Percentiles rank a stretch among this genome's conserved stretches.
These are phyloP conservation scores for Tagetes erecta DNA, from an alignment of 129 eudicot species.

Conservation along the genomic window DNA sequence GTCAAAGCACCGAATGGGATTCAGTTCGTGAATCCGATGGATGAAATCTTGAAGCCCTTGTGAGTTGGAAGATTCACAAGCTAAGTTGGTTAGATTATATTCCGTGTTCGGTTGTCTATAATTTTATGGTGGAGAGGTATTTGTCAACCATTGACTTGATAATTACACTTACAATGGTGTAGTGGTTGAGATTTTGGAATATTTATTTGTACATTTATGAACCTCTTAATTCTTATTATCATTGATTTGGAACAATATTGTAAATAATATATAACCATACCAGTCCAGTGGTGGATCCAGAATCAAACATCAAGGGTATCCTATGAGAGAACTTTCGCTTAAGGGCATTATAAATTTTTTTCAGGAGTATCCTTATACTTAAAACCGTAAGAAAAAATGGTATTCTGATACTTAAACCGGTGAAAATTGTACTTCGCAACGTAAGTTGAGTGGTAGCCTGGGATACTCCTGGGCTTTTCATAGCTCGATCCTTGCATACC, in stretches of 20 bases:
- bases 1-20: slow-evolving; percentile 30
- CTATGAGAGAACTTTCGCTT: too few relatives aligned
- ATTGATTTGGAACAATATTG: not conserved
- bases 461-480: too few relatives aligned
- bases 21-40: slow-evolving; percentile 27
- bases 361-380: too few relatives aligned
- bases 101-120: slow-evolving; percentile 13
- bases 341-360: too few relatives aligned
- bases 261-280: too few relatives aligned
- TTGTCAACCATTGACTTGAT: slow-evolving; percentile 19
- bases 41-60: slow-evolving; percentile 41
- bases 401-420: too few relatives aligned
- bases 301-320: too few relatives aligned
- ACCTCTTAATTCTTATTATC: not conserved
- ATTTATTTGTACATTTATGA: slow-evolving; percentile 16
- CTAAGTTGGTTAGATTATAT: slow-evolving; percentile 14
- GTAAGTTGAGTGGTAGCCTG: too few relatives aligned
- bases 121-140: not conserved
- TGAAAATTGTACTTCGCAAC: too few relatives aligned
- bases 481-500: too few relatives aligned
- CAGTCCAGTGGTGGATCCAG: too few relatives aligned
- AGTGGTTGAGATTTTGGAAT: slow-evolving; percentile 28
- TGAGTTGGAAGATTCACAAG: slow-evolving; percentile 14
- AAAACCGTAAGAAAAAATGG: too few relatives aligned
- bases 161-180: slow-evolving; percentile 6